These are phyloP conservation scores for Fraxinus greggii DNA, from an alignment of 305 asterid species.

Conservation along the genomic window DNA sequence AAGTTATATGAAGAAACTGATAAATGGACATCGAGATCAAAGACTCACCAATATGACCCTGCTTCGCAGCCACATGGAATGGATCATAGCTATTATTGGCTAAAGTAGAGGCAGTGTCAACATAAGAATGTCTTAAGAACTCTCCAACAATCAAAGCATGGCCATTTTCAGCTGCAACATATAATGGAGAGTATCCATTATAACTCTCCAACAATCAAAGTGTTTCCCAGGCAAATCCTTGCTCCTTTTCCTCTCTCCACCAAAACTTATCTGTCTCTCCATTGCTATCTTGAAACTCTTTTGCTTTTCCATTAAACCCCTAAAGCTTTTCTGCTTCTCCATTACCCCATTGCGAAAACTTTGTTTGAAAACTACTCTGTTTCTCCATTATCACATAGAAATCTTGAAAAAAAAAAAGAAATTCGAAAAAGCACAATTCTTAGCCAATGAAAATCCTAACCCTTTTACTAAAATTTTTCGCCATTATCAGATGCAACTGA, in stretches of 20 bases:
- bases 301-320: conserved; percentile 50
- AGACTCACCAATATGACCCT: conserved; percentile 44
- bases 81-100: conserved; percentile 49
- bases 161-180: conserved; percentile 46
- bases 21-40: conserved; percentile 6
- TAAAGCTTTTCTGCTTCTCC: conserved; percentile 48
- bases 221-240: conserved; percentile 48
- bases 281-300: conserved; percentile 46
- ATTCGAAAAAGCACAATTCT: neutral
- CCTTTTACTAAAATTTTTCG: conserved; percentile 23
- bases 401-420: neutral
- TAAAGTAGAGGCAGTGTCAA: conserved; percentile 37
- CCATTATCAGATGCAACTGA: conserved; percentile 25
- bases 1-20: neutral
- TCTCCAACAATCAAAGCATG: conserved; percentile 40
- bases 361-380: conserved; percentile 41
- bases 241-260: conserved; percentile 40
- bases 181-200: too few species aligned
- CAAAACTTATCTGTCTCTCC: conserved; percentile 49
- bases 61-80: conserved; percentile 47
- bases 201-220: too few species aligned
- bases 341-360: conserved; percentile 33
- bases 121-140: conserved; percentile 38
- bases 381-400: conserved; percentile 51
- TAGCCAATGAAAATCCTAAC: conserved; percentile 17